These are phyloP conservation scores for Globisporangium solare DNA, from an alignment of 352 stramenopile genomes.

Conservation along the genomic window DNA sequence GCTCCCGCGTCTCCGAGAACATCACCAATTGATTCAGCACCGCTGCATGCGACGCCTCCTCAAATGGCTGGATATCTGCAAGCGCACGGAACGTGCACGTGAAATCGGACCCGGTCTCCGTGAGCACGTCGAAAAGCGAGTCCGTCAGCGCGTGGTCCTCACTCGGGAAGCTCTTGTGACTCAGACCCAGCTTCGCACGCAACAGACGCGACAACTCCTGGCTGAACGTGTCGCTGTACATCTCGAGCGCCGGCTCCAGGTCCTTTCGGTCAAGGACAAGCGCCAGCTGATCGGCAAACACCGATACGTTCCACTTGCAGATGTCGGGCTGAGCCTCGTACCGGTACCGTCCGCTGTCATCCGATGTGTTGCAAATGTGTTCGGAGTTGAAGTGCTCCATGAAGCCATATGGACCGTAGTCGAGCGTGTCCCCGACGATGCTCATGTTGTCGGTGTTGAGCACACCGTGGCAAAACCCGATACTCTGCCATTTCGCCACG, in stretches of 20 bases:
- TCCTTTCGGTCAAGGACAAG: constrained; percentile 35
- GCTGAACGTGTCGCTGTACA: constrained; percentile 46
- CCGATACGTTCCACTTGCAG: constrained; percentile 81
- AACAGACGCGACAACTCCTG: constrained; percentile 56
- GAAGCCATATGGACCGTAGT: constrained; percentile 92
- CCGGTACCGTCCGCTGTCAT: constrained; percentile 73
- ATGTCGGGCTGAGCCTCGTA: constrained; percentile 81
- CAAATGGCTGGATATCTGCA: constrained; percentile 35
- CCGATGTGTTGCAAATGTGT: constrained; percentile 81
- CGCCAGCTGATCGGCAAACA: constrained; percentile 63
- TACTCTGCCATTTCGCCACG: constrained; percentile 76
- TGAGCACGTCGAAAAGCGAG: constrained; percentile 49
- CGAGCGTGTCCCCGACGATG: constrained; percentile 88
- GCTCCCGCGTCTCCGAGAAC: constrained; percentile 65
- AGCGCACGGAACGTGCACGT: constrained; percentile 71
- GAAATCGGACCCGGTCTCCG: constrained; percentile 69
- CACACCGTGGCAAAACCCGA: constrained; percentile 91
- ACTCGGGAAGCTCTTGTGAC: constrained; percentile 18
- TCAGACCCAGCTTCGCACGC: constrained; percentile 64
- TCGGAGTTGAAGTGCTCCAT: constrained; percentile 89
- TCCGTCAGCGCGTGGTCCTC: constrained; percentile 48
- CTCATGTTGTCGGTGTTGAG: constrained; percentile 94
- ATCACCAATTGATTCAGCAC: constrained; percentile 44
- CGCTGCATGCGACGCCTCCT: constrained; percentile 19
- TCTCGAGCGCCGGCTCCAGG: constrained; percentile 24